phyloP scores from a whole-genome alignment of 805 yeast species.

The Hanseniaspora clermontiae region DNA sequence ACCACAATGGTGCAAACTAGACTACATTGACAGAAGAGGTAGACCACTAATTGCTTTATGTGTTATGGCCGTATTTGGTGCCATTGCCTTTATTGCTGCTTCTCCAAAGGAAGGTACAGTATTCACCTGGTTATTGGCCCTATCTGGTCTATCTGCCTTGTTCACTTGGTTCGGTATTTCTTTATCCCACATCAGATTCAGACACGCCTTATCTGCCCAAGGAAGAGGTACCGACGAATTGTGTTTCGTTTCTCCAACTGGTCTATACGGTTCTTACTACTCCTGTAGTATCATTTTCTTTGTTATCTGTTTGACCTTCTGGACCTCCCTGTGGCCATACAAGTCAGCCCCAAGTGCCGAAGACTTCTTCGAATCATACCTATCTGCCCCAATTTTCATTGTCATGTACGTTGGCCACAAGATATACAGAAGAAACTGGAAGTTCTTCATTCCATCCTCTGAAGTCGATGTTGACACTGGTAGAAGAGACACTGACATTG shows the following conservation, averaged over 20 bases:
- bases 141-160: slow-evolving; percentile 44
- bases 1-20: slow-evolving; percentile 38
- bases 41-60: slow-evolving; percentile 50
- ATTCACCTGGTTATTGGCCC: slow-evolving; percentile 51
- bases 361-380: slow-evolving; percentile 34
- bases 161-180: slow-evolving; percentile 47
- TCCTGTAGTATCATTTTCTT: slow-evolving; percentile 44
- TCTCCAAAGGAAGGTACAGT: slow-evolving; percentile 40
- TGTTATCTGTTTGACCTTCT: slow-evolving; percentile 58
- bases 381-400: slow-evolving; percentile 54
- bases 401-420: slow-evolving; percentile 50
- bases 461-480: slow-evolving; percentile 52
- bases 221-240: slow-evolving; percentile 51
- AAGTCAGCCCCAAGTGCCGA: slow-evolving; percentile 35
- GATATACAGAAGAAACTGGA: slow-evolving; percentile 32
- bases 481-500: slow-evolving; percentile 41
- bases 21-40: slow-evolving; percentile 53
- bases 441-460: slow-evolving; percentile 29
- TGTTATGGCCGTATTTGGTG: slow-evolving; percentile 41
- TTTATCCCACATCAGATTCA: slow-evolving; percentile 39
- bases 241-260: slow-evolving; percentile 49
- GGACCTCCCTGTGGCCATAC: slow-evolving; percentile 67
- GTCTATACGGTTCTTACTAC: slow-evolving; percentile 47
- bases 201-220: slow-evolving; percentile 43
- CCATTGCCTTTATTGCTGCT: slow-evolving; percentile 46